Percentiles rank a stretch among this genome's conserved stretches.
Evolutionary conservation across 345 rosid species (phyloP).

Genomic region (Hypericum perforatum): DNA sequence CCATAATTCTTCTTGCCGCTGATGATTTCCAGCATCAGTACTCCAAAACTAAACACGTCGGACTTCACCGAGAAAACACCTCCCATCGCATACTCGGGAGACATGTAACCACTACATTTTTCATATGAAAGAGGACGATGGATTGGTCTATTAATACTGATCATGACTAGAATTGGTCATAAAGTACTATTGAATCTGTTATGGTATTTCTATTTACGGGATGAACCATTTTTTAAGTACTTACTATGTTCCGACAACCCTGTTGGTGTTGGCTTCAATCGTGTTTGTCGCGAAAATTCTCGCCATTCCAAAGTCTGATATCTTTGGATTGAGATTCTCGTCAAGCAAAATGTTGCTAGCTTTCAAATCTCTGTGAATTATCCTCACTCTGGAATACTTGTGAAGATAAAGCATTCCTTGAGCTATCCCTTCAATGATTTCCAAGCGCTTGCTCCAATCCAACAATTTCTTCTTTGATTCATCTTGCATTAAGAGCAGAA

Average conservation of each 20-base stretch:
- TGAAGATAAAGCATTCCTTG: conserved; percentile 1
- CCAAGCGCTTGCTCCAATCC: conserved; percentile 1
- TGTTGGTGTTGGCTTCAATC: not conserved
- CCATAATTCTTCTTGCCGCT: conserved; percentile 2
- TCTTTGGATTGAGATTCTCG: not conserved
- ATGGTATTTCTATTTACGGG: too few relatives aligned
- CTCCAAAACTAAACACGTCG: conserved; percentile 2
- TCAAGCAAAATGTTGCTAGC: conserved; percentile 5
- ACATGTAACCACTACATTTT: not conserved
- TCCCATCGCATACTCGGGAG: conserved; percentile 5
- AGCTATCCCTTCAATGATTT: not conserved
- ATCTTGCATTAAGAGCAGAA: not conserved
- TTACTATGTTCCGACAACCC: conserved; percentile 6
- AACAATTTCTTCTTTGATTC: conserved; percentile 1
- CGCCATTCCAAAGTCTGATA: not conserved
- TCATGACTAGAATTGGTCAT: too few relatives aligned
- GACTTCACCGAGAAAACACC: not conserved
- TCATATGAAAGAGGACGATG: not conserved
- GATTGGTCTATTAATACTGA: not conserved
- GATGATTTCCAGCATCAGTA: not conserved
- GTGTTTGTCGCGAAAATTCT: not conserved
- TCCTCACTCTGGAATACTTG: conserved; percentile 4
- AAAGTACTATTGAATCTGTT: too few relatives aligned
- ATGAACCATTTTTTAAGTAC: not conserved
- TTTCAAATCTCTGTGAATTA: conserved; percentile 3